These are phyloP conservation scores for Boletus calvinii DNA, from an alignment of 1,284 basidiomycete species.

Conservation along the genomic window DNA sequence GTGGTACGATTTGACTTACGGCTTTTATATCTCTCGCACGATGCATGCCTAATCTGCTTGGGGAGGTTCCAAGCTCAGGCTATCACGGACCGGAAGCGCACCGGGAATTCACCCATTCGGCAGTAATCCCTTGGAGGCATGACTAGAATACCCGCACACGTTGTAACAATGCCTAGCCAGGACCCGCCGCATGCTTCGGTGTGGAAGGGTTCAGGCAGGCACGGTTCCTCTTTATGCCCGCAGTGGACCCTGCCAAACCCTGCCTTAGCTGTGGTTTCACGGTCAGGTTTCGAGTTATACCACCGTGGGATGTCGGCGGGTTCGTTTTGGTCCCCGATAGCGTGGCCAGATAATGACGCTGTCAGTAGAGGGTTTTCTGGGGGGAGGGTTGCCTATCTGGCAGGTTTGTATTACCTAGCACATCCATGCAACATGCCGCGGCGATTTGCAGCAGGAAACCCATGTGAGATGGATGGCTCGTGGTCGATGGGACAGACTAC, in stretches of 20 bases:
- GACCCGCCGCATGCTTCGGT: neutral
- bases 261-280: conserved; percentile 10
- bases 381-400: neutral
- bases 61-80: neutral
- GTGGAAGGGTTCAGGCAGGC: conserved; percentile 5
- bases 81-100: neutral
- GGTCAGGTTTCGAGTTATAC: conserved; percentile 1
- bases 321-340: conserved; percentile 6
- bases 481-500: neutral
- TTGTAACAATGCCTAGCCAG: conserved; percentile 1
- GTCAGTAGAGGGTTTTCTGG: neutral
- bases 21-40: neutral
- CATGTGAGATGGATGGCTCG: neutral
- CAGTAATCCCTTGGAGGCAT: neutral
- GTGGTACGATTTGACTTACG: neutral
- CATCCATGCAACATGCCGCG: conserved; percentile 8
- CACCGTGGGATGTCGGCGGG: conserved; percentile 6
- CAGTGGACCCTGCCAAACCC: neutral
- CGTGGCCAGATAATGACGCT: conserved; percentile 1
- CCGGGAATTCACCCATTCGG: neutral
- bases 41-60: neutral
- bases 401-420: neutral
- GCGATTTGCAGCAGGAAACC: conserved; percentile 1
- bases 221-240: conserved; percentile 12
- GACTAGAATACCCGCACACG: conserved; percentile 2